These are phyloP conservation scores for Rubia occidens DNA, from an alignment of 305 asterid genomes.

Conservation along the genomic window DNA sequence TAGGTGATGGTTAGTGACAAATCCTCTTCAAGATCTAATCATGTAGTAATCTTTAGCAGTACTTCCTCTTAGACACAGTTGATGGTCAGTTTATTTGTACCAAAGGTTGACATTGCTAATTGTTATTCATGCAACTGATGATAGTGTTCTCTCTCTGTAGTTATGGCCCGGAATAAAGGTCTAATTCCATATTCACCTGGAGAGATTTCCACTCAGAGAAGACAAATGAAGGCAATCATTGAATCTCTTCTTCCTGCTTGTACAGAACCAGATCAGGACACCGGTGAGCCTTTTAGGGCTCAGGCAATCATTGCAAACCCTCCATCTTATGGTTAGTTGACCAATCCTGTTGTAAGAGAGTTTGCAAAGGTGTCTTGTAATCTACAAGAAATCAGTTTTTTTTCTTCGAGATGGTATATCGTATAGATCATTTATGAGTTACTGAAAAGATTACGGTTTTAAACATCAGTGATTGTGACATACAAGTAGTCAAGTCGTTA, in stretches of 20 bases:
- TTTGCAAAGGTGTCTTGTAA: background rate
- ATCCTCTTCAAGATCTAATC: background rate
- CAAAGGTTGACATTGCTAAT: background rate
- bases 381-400: background rate
- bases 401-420: background rate
- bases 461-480: background rate
- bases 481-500: background rate
- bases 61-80: background rate
- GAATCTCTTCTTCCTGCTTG: slow-evolving; percentile 97
- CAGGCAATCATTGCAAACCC: slow-evolving; percentile 98
- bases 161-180: slow-evolving; percentile 97
- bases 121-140: slow-evolving; percentile 1
- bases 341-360: background rate
- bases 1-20: background rate
- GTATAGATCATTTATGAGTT: background rate
- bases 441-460: background rate
- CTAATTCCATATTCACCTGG: slow-evolving; percentile 85
- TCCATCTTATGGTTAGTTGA: slow-evolving; percentile 89
- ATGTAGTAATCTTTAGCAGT: background rate
- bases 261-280: slow-evolving; percentile 70
- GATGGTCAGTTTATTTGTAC: background rate
- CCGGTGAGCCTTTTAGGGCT: slow-evolving; percentile 79
- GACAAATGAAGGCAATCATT: slow-evolving; percentile 80
- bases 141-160: slow-evolving; percentile 26
- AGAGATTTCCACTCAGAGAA: slow-evolving; percentile 70